These are phyloP conservation scores for Coniferiporia weirii DNA, from an alignment of 1,284 basidiomycete species.

Conservation along the genomic window DNA sequence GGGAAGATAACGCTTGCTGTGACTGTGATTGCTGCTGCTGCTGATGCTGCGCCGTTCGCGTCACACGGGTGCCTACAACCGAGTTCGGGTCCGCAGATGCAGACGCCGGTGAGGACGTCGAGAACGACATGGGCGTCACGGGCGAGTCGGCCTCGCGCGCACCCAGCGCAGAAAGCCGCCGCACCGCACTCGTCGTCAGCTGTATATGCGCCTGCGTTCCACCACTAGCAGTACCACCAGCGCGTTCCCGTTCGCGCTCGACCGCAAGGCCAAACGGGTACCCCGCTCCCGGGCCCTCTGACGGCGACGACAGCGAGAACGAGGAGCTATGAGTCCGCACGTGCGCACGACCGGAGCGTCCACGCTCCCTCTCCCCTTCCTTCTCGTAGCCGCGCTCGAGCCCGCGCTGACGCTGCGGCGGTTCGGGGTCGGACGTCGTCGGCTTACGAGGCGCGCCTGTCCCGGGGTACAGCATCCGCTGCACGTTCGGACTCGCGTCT, in stretches of 20 bases:
- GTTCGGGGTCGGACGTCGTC: constrained; percentile 11
- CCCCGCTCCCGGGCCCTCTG: constrained; percentile 12
- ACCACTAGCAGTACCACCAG: background rate
- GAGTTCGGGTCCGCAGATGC: background rate
- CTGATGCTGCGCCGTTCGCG: too few relatives aligned
- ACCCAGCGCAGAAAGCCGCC: constrained; percentile 10
- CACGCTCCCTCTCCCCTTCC: constrained; percentile 3
- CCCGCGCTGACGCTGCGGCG: background rate
- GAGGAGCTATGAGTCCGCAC: constrained; percentile 12
- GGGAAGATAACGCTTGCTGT: background rate
- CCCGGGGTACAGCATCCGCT: background rate
- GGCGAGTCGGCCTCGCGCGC: constrained; percentile 8
- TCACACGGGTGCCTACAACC: background rate
- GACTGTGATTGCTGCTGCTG: too few relatives aligned
- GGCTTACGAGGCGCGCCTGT: background rate
- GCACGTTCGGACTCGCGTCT: background rate
- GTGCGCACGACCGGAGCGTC: constrained; percentile 1
- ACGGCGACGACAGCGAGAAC: constrained; percentile 17
- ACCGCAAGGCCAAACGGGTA: constrained; percentile 9
- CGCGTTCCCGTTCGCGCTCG: constrained; percentile 10
- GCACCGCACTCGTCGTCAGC: constrained; percentile 12
- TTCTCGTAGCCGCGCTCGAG: constrained; percentile 13
- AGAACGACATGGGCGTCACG: constrained; percentile 4
- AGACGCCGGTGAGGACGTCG: background rate
- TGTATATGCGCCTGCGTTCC: constrained; percentile 7